Evolutionary conservation across 805 yeast genomes (phyloP).

Genomic region (Yarrowia hollandica): DNA sequence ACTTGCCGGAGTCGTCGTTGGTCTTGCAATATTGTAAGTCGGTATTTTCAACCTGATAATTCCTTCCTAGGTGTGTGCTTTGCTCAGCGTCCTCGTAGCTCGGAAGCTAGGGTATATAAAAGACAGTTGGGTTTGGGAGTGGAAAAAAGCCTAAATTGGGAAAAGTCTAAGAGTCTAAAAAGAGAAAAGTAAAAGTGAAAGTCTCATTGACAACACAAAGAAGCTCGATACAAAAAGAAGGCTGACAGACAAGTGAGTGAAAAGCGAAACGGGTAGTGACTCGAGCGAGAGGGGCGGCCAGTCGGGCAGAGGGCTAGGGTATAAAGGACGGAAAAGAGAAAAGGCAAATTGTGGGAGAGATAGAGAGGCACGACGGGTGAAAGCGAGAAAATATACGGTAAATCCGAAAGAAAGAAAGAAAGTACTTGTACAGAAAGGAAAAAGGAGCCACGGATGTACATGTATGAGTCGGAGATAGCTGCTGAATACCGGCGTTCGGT

Average conservation of each 20-base stretch:
- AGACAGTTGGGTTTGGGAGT: constrained; percentile 20
- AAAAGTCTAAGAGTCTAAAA: constrained; percentile 9
- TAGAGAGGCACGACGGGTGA: not conserved
- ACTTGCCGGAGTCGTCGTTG: too few species aligned
- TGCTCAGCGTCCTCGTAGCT: constrained; percentile 8
- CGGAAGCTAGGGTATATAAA: constrained; percentile 27
- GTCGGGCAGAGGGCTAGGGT: not conserved
- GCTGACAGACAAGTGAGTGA: not conserved
- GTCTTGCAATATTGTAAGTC: too few species aligned
- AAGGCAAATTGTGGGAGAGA: not conserved
- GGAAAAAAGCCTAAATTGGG: constrained; percentile 16
- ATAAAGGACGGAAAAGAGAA: not conserved
- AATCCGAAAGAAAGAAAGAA: too few species aligned
- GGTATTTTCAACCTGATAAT: not conserved
- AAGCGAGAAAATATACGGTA: constrained; percentile 1
- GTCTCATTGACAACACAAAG: constrained; percentile 29
- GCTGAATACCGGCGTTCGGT: too few species aligned
- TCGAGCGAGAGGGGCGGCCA: not conserved
- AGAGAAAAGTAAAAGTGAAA: not conserved
- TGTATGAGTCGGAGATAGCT: too few species aligned
- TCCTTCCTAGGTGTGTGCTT: constrained; percentile 1
- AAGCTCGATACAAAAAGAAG: not conserved
- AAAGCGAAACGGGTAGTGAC: not conserved
- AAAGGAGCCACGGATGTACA: too few species aligned
- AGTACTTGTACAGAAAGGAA: too few species aligned